Base-by-base conservation (phyloP, 176 grass and related monocot species). In the Cenchrus purpureus region DNA sequence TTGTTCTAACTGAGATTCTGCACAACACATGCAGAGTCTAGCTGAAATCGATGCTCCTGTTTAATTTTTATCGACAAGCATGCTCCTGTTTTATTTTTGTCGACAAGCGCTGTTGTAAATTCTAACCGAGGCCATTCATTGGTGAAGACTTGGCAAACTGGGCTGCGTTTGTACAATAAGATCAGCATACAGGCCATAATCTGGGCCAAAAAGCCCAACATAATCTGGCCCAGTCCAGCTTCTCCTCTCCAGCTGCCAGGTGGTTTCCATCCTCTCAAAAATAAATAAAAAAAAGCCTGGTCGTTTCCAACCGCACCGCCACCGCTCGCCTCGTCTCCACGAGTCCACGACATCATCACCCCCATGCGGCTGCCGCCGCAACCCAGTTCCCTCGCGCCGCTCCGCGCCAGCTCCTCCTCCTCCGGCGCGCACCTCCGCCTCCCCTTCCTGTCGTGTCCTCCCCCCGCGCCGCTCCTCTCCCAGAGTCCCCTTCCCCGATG, bases 371-470 rank as follows among this genome's bases (percentile, higher is more conserved):
- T 65, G 56, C 74, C 46, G 49, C 31, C 74, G 22, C 52, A 55
- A 43, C 68, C 57, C 63, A 25, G 64, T 34, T 57, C 66, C 25
- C 37, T 66, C 74, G 15, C 81, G 84, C 61, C 19, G 67, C 71
- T 48, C 63, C 76, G 51, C 76, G 61, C 59, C 37, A 72, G 19
- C 49, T 8, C 74, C 59, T 31, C 17, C 61, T 43, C 31, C 62
- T 17, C 28, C 10, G 32, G 43, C 63, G 19, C 16, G 29, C 45
- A 1, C 83, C 19, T 72, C 76, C 87, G 2, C 81, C 57, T 73
- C n/a, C 34, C 19, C 15, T n/a, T 69, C 42, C 64, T 16, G 32
- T 15, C 10, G 22, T 17, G 45, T 31, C 37, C 67, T 3, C 58
- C 8, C 20, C 44, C 6, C 16, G 28, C 71, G 10, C 74, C 22